Conservation (phyloP, 2,329 filamentous ascomycete species). For the Apiospora saccharicola region DNA sequence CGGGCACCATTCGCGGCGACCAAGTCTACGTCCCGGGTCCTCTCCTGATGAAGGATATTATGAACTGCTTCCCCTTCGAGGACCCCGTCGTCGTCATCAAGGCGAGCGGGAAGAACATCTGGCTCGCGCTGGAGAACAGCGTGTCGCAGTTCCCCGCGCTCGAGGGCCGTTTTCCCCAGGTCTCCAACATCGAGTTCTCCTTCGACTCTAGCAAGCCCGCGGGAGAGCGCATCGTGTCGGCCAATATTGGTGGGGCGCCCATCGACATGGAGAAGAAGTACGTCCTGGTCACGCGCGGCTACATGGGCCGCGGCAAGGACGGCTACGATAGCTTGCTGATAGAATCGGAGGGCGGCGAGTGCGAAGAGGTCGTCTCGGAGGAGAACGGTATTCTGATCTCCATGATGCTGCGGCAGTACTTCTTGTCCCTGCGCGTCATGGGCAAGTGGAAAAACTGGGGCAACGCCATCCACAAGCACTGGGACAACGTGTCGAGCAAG, state of each 20-base stretch:
- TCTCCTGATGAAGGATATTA: constrained; percentile 80
- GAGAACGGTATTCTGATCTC: constrained; percentile 89
- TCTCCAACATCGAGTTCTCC: constrained; percentile 80
- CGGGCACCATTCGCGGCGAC: constrained; percentile 86
- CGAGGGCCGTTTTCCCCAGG: constrained; percentile 86
- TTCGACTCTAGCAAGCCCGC: constrained; percentile 71
- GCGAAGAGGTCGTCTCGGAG: constrained; percentile 81
- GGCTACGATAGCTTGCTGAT: constrained; percentile 82
- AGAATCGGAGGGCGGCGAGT: constrained; percentile 75
- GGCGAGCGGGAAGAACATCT: constrained; percentile 74
- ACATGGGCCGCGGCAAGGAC: constrained; percentile 90
- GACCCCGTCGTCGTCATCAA: constrained; percentile 84
- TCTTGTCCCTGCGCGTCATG: constrained; percentile 83
- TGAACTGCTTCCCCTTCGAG: constrained; percentile 91
- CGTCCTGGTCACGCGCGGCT: constrained; percentile 79
- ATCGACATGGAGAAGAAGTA: constrained; percentile 72
- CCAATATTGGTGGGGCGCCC: constrained; percentile 66
- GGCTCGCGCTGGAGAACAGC: constrained; percentile 84
- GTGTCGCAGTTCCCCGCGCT: constrained; percentile 82
- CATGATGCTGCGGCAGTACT: constrained; percentile 88
- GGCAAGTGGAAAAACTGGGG: constrained; percentile 81
- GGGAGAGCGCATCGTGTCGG: constrained; percentile 69
- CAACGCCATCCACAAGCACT: constrained; percentile 67
- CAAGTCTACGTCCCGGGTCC: constrained; percentile 86
- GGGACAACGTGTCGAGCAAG: constrained; percentile 68